These are phyloP conservation scores for Globisporangium splendens DNA, from an alignment of 352 stramenopile species.

Conservation along the genomic window DNA sequence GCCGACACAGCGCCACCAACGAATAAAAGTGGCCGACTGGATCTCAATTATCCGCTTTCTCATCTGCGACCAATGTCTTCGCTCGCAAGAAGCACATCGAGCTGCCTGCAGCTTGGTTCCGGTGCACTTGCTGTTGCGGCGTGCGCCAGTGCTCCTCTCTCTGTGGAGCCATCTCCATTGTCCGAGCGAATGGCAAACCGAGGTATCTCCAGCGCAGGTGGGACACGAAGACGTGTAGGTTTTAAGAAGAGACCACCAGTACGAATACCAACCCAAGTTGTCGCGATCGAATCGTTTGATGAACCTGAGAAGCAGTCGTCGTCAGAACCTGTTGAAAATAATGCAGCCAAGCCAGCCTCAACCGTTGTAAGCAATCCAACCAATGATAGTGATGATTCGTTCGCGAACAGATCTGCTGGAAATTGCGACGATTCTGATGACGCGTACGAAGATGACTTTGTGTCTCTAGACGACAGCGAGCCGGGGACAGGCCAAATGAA, in stretches of 20 bases:
- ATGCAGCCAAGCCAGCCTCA: not conserved
- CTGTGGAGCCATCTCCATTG: slow-evolving; percentile 48
- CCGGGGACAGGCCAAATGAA: slow-evolving; percentile 2
- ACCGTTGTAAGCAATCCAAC: not conserved
- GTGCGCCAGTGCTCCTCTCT: slow-evolving; percentile 30
- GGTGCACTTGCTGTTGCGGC: slow-evolving; percentile 20
- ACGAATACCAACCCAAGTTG: slow-evolving; percentile 5
- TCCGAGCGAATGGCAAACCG: slow-evolving; percentile 30
- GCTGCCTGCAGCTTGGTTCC: slow-evolving; percentile 1
- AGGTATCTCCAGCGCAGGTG: slow-evolving; percentile 27
- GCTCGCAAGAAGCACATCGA: not conserved
- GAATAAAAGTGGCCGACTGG: not conserved
- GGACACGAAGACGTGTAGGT: slow-evolving; percentile 21
- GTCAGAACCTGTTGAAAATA: not conserved
- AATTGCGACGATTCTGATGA: slow-evolving; percentile 9
- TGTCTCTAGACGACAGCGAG: slow-evolving; percentile 14
- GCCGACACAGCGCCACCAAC: slow-evolving; percentile 3
- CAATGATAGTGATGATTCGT: not conserved
- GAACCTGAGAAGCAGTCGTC: not conserved
- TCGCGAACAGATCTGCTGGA: not conserved
- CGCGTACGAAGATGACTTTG: slow-evolving; percentile 46
- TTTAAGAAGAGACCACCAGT: slow-evolving; percentile 16
- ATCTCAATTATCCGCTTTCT: not conserved
- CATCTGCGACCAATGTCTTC: slow-evolving; percentile 11
- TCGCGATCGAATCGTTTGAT: not conserved